Evolutionary conservation across 441 rosid genomes (phyloP), one percentile per base, ranked within the genome.

Genomic region (Metrosideros polymorpha): DNA sequence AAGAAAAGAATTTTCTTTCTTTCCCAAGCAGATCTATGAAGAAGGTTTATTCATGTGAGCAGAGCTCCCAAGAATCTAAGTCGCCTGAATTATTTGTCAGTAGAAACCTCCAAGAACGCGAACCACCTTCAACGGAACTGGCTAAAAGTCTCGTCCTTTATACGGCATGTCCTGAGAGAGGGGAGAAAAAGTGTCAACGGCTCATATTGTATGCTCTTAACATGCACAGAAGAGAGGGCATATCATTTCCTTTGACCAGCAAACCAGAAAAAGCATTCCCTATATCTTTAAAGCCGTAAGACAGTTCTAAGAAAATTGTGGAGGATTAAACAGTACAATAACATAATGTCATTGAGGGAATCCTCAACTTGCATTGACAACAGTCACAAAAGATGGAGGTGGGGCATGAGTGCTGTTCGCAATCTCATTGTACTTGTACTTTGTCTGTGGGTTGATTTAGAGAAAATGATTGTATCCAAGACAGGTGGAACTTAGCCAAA

Each of bases 131-230:
- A 17, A 87, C 59, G 15, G 71, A 79, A 77, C 83, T 32, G 83
- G 82, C 90, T 88, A 93, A 89, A 86, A 92, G n/a, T 94, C 96
- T 85, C 96, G 91, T 89, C 98, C 96, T 89, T 89, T 90, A 71
- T 91, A 94, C 53, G 90, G 97, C 96, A 93, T 96, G 83, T 94
- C 98, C 98, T 96, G 97, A 29, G 42, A 49, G 71, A 83, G 75
- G 30, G 45, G 42, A 55, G 42, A 45, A 43, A 42, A 54, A 43
- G 51, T 53, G 83, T 63, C 55, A 54, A 30, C 50, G 47, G 25
- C 35, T 47, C 24, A 19, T 18, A 47, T 9, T 29, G 55, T 52
- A 50, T 82, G 56, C 84, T 49, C 84, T 52, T n/a, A 30, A 82
- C 79, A 39, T 39, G 79, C 79, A 71, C 45, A 39, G 8, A 15